Conservation (phyloP, 2,329 filamentous ascomycete genomes). For the Calonectria pteridis region DNA sequence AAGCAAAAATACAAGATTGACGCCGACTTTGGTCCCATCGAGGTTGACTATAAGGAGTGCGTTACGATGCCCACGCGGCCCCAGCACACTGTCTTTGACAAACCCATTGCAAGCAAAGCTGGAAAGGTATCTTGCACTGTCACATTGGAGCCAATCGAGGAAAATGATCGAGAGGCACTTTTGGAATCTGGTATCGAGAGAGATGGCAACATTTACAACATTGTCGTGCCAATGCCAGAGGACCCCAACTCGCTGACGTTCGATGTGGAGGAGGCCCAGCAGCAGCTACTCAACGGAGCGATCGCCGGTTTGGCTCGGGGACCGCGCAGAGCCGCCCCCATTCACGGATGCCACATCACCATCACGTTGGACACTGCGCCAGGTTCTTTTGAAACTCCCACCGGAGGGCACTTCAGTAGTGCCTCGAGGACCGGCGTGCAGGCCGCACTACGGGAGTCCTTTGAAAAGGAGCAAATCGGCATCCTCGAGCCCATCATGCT, state of each 20-base stretch:
- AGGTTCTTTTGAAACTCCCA: conserved; percentile 68
- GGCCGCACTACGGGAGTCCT: conserved; percentile 74
- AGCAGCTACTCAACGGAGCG: conserved; percentile 81
- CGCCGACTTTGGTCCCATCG: conserved; percentile 89
- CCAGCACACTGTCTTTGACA: conserved; percentile 78
- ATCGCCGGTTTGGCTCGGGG: conserved; percentile 88
- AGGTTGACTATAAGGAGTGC: conserved; percentile 95
- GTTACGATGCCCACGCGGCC: conserved; percentile 69
- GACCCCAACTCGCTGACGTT: conserved; percentile 62
- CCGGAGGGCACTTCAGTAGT: conserved; percentile 77
- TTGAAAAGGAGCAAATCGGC: conserved; percentile 66
- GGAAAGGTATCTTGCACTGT: conserved; percentile 83
- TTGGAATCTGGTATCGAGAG: conserved; percentile 61
- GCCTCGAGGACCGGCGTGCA: conserved; percentile 73
- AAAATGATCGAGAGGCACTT: conserved; percentile 52
- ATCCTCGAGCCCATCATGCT: conserved; percentile 96
- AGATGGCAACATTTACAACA: conserved; percentile 79
- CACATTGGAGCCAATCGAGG: conserved; percentile 71
- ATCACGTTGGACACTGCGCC: conserved; percentile 76
- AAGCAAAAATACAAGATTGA: conserved; percentile 90
- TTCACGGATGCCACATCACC: conserved; percentile 80
- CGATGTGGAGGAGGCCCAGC: conserved; percentile 63
- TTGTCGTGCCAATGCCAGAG: conserved; percentile 64
- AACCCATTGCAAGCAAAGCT: conserved; percentile 81
- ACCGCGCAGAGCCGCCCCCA: conserved; percentile 81